Conservation (phyloP, 1,284 basidiomycete species). For the Leccinum subrobustum region DNA sequence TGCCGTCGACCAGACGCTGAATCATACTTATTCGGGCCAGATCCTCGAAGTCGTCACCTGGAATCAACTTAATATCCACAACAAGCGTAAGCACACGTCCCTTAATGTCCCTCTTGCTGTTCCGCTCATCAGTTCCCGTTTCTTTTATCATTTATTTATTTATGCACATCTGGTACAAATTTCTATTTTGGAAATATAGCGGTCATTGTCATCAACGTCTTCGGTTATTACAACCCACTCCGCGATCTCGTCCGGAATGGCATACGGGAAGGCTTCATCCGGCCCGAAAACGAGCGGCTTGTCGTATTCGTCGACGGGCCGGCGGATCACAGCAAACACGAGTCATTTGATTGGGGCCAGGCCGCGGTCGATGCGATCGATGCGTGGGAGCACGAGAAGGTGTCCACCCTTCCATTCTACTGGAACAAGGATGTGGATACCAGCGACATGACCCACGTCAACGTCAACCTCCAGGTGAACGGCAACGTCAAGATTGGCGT, state of each 20-base stretch:
- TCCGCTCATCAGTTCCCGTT: neutral
- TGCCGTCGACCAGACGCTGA: neutral
- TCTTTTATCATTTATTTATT: neutral
- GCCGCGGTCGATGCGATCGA: slow-evolving; percentile 68
- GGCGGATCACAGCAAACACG: slow-evolving; percentile 50
- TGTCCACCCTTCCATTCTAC: slow-evolving; percentile 32
- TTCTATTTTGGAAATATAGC: slow-evolving; percentile 41
- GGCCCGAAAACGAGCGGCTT: slow-evolving; percentile 54
- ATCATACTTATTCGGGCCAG: slow-evolving; percentile 36
- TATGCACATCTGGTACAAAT: neutral
- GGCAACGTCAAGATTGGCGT: neutral
- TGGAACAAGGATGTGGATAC: slow-evolving; percentile 43
- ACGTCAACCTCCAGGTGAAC: neutral
- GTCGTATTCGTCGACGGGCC: slow-evolving; percentile 76
- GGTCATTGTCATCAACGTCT: slow-evolving; percentile 81
- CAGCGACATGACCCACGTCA: slow-evolving; percentile 31
- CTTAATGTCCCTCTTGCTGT: slow-evolving; percentile 1
- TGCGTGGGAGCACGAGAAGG: slow-evolving; percentile 49
- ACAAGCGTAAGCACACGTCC: slow-evolving; percentile 59
- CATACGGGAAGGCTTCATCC: slow-evolving; percentile 76
- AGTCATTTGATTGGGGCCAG: slow-evolving; percentile 73
- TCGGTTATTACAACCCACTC: slow-evolving; percentile 79
- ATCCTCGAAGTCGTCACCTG: slow-evolving; percentile 89
- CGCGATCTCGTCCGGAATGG: slow-evolving; percentile 68
- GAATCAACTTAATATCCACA: slow-evolving; percentile 88